Evolutionary conservation across 768 basidiomycete species (phyloP), one percentile per base, ranked within the genome.

Genomic region (Pholiota conissans): DNA sequence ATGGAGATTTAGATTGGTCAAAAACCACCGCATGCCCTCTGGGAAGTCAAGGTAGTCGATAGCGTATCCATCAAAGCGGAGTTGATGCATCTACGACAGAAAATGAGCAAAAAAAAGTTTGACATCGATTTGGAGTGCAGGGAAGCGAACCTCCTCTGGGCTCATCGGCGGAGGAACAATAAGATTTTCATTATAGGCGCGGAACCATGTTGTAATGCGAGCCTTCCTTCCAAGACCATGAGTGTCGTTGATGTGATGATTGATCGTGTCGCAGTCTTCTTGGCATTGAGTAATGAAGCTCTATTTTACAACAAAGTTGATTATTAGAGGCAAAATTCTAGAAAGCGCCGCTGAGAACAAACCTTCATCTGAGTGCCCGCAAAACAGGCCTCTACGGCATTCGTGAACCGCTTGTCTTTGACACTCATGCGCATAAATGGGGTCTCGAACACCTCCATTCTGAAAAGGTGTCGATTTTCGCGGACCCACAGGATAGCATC

Each of bases 391-490:
- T 98, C 95, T 8, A 97, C 82, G 3, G 87, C 84, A 66, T 84
- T 76, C 1, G 84, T 83, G 57, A 78, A 92, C 37, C 67, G 62
- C 64, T 71, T 74, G 68, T 94, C 81, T 14, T 86, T 84, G 13
- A 96, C 81, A 18, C 74, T 85, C 39, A 93, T 73, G 11, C 83
- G 83, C 57, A 99, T 78, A 63, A 86, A 76, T 0, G 94, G 85
- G 14, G 97, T 96, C 70, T 95, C 91, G 58, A 90, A 85, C n/a
- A 98, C 85, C 53, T 87, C 80, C 82, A 86, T 87, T 68, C 82
- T 84, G 76, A 98, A 94, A 56, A 74, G 73, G 59, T 80, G 62
- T 47, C 75, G 78, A 65, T 95, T 86, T 11, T 76, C 65, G 13
- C 91, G 81, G 46, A 95, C 75, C 91, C 93, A 95, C 3, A 78